Percentiles rank a stretch among this genome's conserved stretches.
Conservation (phyloP, 1,284 basidiomycete species). For the Trichosporon coremiiforme region DNA sequence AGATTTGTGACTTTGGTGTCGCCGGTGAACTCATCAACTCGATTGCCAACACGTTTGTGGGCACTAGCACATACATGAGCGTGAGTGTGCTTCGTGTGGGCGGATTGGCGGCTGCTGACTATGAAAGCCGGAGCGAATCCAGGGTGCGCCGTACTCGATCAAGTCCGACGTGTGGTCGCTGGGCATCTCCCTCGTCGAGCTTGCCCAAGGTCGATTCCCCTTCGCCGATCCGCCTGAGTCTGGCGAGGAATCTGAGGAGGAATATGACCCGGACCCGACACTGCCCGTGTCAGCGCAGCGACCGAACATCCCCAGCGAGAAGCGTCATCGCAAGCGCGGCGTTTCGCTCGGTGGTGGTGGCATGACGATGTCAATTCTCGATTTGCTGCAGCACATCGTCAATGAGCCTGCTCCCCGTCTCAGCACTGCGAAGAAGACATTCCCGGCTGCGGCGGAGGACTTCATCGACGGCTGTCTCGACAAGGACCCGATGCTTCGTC, state of each 20-base stretch:
- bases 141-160: slow-evolving; percentile 95
- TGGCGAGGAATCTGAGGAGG: slow-evolving; percentile 63
- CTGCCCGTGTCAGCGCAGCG: slow-evolving; percentile 44
- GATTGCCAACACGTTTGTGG: slow-evolving; percentile 98
- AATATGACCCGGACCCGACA: slow-evolving; percentile 59
- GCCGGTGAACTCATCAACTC: slow-evolving; percentile 98
- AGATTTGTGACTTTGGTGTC: slow-evolving; percentile 98
- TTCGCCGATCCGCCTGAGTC: slow-evolving; percentile 74
- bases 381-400: slow-evolving; percentile 95
- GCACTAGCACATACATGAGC: slow-evolving; percentile 98
- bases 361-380: slow-evolving; percentile 95
- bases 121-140: slow-evolving; percentile 90
- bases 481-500: slow-evolving; percentile 76
- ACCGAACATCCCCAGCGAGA: slow-evolving; percentile 34
- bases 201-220: slow-evolving; percentile 89
- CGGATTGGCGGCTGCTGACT: slow-evolving; percentile 7
- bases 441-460: slow-evolving; percentile 68
- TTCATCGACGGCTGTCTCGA: slow-evolving; percentile 81
- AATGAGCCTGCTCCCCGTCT: slow-evolving; percentile 89
- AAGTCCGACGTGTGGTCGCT: slow-evolving; percentile 98
- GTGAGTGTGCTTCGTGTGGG: slow-evolving; percentile 62
- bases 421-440: slow-evolving; percentile 56
- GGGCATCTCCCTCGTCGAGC: slow-evolving; percentile 91
- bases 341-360: slow-evolving; percentile 80
- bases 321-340: slow-evolving; percentile 69